Evolutionary conservation across 495 filamentous ascomycete species (phyloP), one percentile per base, ranked within the genome.

Genomic region (Aspergillus nanangensis): DNA sequence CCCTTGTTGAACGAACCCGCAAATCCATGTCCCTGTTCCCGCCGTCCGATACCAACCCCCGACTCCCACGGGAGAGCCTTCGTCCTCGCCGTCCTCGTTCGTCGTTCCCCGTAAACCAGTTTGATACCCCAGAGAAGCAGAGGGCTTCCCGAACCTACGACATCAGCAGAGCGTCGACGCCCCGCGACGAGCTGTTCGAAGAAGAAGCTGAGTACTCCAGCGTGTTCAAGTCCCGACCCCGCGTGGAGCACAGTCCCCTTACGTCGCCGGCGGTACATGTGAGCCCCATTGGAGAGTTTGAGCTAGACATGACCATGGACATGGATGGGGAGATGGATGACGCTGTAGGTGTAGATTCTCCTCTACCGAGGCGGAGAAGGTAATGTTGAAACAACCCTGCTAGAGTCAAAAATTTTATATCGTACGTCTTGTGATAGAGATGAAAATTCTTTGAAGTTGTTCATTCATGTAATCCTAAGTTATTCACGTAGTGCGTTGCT

Each of bases 211-310:
- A 87, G 52, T 90, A 93, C 57, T 84, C 86, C 38, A 86, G 84
- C 41, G 83, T 96, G 1, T 96, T 96, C 65, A 90, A 82, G 66
- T 89, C 87, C 31, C 65, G 90, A 48, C 90, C 90, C 1, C 86
- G 83, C 51, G 75, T 96, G 44, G 84, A 82, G 42, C 74, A 73
- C 5, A 94, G 90, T 66, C 87, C 88, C n/a, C 62, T 81, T 3
- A 69, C 76, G 2, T 82, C 79, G 22, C 83, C 83, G 5, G 67
- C 66, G 25, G 71, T 74, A 11, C 71, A 74, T 63, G 39, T 71
- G 5, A 57, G 56, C 38, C 60, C 60, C 9, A 47, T 60, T 15
- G 64, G 61, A 3, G 55, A 61, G 3, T 69, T 72, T 36, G 60
- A 63, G 20, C 44, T 70, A 34, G 54, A 58, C 18, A 42, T 19